A percentile compares a stretch with the other conserved stretches of the same genome.
Conservation (phyloP, 495 filamentous ascomycete species). For the Cercophora samala region DNA sequence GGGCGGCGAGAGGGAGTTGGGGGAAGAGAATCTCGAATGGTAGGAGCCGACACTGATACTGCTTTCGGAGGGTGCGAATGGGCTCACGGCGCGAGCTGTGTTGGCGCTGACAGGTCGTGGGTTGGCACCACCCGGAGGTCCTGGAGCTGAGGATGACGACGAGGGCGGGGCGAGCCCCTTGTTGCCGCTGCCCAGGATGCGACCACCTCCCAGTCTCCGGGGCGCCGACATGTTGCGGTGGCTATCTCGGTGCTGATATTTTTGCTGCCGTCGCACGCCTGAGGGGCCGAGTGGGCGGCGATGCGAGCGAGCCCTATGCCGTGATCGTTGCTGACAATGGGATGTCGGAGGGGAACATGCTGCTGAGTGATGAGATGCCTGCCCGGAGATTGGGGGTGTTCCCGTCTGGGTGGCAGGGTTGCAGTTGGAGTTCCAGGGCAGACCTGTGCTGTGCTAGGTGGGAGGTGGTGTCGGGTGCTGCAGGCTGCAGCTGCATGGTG, state of each 20-base stretch:
- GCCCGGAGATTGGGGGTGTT: too few relatives aligned
- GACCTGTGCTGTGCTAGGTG: too few relatives aligned
- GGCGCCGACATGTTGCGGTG: constrained; percentile 53
- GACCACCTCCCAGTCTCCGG: constrained; percentile 81
- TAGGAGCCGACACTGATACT: constrained; percentile 54
- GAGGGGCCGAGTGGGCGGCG: neutral
- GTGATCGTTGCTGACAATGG: neutral
- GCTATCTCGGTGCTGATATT: neutral
- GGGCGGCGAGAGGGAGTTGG: constrained; percentile 33
- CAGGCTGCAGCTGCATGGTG: too few relatives aligned
- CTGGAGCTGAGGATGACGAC: constrained; percentile 12
- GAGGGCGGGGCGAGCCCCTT: constrained; percentile 67
- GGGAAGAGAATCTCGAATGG: constrained; percentile 36
- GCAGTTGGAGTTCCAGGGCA: too few relatives aligned
- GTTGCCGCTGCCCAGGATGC: constrained; percentile 80
- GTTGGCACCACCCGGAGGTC: neutral
- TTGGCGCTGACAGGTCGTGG: neutral
- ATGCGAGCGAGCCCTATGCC: neutral
- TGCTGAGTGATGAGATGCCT: too few relatives aligned
- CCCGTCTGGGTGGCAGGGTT: too few relatives aligned
- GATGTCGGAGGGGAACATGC: neutral
- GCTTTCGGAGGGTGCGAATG: constrained; percentile 51
- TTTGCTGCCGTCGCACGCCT: constrained; percentile 1
- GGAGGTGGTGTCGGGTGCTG: too few relatives aligned
- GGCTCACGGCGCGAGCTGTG: constrained; percentile 37